These are phyloP conservation scores for Dictyostelium capitatum DNA, from an alignment of 78 protist species.

Conservation along the genomic window DNA sequence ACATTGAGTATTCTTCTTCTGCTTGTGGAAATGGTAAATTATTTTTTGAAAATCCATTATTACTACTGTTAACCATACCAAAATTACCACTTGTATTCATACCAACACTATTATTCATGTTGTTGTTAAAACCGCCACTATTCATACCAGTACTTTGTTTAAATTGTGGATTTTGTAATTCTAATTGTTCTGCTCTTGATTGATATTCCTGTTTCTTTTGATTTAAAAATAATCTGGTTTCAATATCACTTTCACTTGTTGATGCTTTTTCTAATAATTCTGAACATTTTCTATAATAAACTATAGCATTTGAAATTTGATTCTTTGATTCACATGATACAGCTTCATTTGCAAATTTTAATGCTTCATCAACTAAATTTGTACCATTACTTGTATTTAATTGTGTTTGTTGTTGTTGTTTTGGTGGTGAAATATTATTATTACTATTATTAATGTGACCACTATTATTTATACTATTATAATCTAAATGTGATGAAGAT, in stretches of 20 bases:
- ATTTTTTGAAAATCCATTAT: slow-evolving; percentile 16
- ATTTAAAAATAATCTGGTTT: slow-evolving; percentile 44
- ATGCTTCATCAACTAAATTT: slow-evolving; percentile 48
- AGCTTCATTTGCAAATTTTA: slow-evolving; percentile 49
- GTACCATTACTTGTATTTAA: not conserved
- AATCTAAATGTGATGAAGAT: slow-evolving; percentile 9
- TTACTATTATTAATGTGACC: slow-evolving; percentile 6
- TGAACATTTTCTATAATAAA: slow-evolving; percentile 32
- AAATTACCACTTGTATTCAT: not conserved
- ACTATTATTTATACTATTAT: slow-evolving; percentile 8
- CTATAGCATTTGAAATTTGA: slow-evolving; percentile 26
- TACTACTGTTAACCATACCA: not conserved
- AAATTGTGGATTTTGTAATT: not conserved
- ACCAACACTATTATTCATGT: not conserved
- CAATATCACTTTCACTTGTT: slow-evolving; percentile 35
- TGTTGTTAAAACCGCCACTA: not conserved
- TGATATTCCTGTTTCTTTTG: slow-evolving; percentile 74
- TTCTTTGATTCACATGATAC: slow-evolving; percentile 39
- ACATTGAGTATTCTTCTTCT: not conserved
- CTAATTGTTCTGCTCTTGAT: slow-evolving; percentile 38
- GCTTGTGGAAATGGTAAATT: slow-evolving; percentile 1
- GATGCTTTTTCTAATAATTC: slow-evolving; percentile 55
- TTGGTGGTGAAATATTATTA: not conserved
- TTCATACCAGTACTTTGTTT: not conserved
- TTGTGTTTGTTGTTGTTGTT: too few species aligned